A percentile compares a stretch with the other conserved stretches of the same genome.
phyloP scores from a whole-genome alignment of 345 rosid species.

The Citrus reticulata region DNA sequence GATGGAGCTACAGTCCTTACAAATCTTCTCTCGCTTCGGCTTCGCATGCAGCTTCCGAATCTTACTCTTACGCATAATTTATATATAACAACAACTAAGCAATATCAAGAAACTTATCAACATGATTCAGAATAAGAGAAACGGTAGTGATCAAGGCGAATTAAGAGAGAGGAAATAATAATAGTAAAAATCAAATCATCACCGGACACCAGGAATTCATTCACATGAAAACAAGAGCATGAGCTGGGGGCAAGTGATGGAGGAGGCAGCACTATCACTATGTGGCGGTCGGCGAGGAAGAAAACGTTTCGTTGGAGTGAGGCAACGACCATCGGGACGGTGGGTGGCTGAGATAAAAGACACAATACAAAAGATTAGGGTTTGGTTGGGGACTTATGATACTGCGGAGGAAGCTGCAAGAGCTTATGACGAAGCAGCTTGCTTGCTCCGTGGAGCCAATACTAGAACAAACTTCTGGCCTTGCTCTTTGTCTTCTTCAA shows the following conservation, averaged over 20 bases:
- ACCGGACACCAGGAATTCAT: too few relatives aligned
- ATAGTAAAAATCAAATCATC: too few relatives aligned
- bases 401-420: constrained; percentile 54
- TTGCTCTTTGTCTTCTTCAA: constrained; percentile 22
- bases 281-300: constrained; percentile 28
- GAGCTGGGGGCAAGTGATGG: constrained; percentile 25
- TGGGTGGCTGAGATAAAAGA: constrained; percentile 58
- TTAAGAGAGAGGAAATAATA: not conserved
- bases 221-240: not conserved
- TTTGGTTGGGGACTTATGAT: constrained; percentile 50
- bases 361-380: constrained; percentile 49
- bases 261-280: constrained; percentile 25
- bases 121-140: constrained; percentile 10
- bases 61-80: not conserved
- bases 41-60: not conserved
- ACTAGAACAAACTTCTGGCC: constrained; percentile 54
- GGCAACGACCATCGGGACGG: constrained; percentile 46
- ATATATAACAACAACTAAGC: not conserved
- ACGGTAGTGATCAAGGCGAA: not conserved
- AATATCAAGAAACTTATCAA: not conserved
- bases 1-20: not conserved
- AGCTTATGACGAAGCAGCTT: constrained; percentile 54
- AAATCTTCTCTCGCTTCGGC: not conserved
- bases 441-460: constrained; percentile 48
- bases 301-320: constrained; percentile 41